Percentiles rank a stretch among this genome's conserved stretches.
Evolutionary conservation across 139 green algal species (phyloP).

Genomic region (Chlamydomonas asymmetrica): DNA sequence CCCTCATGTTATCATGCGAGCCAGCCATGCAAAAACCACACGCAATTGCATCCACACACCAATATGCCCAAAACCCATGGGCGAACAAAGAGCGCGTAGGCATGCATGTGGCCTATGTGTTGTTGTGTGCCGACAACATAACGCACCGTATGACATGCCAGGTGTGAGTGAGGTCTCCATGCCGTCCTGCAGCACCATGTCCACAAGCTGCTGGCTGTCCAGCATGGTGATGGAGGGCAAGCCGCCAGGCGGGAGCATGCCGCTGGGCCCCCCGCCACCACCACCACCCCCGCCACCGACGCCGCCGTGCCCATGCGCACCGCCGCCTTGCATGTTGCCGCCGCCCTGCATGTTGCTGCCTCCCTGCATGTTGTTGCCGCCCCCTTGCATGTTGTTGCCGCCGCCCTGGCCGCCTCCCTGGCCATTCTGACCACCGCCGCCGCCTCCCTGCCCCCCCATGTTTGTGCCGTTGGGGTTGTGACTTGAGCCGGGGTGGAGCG

Average conservation of each 20-base stretch:
- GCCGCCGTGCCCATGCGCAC: not conserved
- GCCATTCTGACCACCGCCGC: not conserved
- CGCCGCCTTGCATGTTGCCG: not conserved
- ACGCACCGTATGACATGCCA: not conserved
- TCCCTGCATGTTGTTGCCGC: not conserved
- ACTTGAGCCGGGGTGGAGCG: not conserved
- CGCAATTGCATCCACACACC: too few relatives aligned
- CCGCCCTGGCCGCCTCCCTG: not conserved
- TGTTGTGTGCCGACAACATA: too few relatives aligned
- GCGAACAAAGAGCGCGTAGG: too few relatives aligned
- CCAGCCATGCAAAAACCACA: too few relatives aligned
- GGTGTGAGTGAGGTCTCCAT: conserved; percentile 20
- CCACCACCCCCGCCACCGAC: not conserved
- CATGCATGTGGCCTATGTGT: too few relatives aligned
- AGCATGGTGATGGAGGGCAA: conserved; percentile 27
- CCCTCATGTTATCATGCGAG: too few relatives aligned
- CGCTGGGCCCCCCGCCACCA: not conserved
- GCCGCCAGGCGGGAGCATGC: too few relatives aligned
- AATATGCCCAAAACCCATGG: too few relatives aligned
- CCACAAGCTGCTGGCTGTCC: conserved; percentile 25
- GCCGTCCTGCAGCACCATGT: conserved; percentile 23
- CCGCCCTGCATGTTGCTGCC: conserved; percentile 3
- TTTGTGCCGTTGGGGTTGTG: not conserved
- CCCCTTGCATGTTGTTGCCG: not conserved
- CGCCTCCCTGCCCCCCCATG: not conserved